Percentiles rank a stretch among this genome's conserved stretches.
These are phyloP conservation scores for Apiospora pterosperma DNA, from an alignment of 2,329 filamentous ascomycete species.

Conservation along the genomic window DNA sequence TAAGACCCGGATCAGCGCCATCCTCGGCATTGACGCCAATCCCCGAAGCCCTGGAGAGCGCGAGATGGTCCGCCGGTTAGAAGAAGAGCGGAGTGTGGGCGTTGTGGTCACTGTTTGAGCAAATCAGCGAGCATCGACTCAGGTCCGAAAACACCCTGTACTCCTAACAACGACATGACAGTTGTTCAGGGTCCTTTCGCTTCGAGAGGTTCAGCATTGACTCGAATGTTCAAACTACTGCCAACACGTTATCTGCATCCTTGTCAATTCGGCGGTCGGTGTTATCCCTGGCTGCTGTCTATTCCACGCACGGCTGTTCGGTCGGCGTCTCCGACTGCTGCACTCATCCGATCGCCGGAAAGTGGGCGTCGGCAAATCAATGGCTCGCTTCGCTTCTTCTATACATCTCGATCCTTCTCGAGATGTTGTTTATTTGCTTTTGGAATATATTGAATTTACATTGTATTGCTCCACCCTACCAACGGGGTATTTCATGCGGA, in stretches of 20 bases:
- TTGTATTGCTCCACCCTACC: not conserved
- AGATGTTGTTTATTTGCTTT: not conserved
- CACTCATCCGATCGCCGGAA: not conserved
- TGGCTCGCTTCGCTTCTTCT: not conserved
- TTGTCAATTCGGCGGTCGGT: not conserved
- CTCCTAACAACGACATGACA: not conserved
- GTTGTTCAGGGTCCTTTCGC: not conserved
- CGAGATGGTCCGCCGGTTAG: conserved; percentile 54
- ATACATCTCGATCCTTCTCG: not conserved
- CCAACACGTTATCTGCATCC: not conserved
- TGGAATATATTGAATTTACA: not conserved
- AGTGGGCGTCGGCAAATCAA: not conserved
- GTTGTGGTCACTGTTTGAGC: conserved; percentile 22
- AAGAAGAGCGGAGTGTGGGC: conserved; percentile 42
- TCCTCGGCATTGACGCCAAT: conserved; percentile 58
- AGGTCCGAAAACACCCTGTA: not conserved
- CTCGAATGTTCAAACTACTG: not conserved
- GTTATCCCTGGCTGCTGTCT: not conserved
- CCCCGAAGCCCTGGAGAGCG: conserved; percentile 55
- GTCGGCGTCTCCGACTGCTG: not conserved
- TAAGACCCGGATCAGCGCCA: conserved; percentile 60
- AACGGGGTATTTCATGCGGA: not conserved
- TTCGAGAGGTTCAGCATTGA: not conserved
- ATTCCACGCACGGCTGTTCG: not conserved
- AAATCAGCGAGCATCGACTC: not conserved